Evolutionary conservation across 1,139 yeast genomes (phyloP).

Genomic region (Diutina pseudorugosa): DNA sequence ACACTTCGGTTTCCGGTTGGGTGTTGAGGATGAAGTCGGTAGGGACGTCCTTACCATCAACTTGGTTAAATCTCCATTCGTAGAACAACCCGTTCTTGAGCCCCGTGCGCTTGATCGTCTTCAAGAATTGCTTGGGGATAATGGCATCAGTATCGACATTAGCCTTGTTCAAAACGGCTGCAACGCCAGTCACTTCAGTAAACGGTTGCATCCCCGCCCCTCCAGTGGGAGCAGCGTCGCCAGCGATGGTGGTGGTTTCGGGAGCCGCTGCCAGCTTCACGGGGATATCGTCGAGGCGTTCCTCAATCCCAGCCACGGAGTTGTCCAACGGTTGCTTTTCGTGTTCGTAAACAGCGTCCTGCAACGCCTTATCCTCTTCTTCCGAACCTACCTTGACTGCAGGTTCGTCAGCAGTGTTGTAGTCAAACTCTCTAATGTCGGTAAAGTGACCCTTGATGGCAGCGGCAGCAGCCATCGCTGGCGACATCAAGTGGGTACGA

Average conservation of each 20-base stretch:
- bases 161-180: constrained; percentile 90
- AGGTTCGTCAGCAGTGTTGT: constrained; percentile 48
- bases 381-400: constrained; percentile 41
- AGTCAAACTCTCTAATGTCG: constrained; percentile 76
- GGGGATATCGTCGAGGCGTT: constrained; percentile 49
- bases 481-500: constrained; percentile 97
- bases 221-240: constrained; percentile 6
- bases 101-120: constrained; percentile 96
- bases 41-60: constrained; percentile 62
- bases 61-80: constrained; percentile 73
- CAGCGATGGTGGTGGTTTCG: too few relatives aligned
- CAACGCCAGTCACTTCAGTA: constrained; percentile 63
- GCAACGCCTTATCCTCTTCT: constrained; percentile 45
- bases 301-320: constrained; percentile 25
- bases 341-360: constrained; percentile 58
- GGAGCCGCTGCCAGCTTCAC: constrained; percentile 2
- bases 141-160: constrained; percentile 97
- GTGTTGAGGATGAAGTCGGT: constrained; percentile 86
- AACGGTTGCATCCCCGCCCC: constrained; percentile 60
- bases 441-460: constrained; percentile 85
- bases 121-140: constrained; percentile 94
- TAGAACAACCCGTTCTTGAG: constrained; percentile 78
- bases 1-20: constrained; percentile 67
- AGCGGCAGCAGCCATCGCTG: constrained; percentile 99
- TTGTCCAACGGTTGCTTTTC: constrained; percentile 45